Evolutionary conservation across 441 rosid genomes (phyloP), one percentile per base, ranked within the genome.

Genomic region (Macaranga tanarius): DNA sequence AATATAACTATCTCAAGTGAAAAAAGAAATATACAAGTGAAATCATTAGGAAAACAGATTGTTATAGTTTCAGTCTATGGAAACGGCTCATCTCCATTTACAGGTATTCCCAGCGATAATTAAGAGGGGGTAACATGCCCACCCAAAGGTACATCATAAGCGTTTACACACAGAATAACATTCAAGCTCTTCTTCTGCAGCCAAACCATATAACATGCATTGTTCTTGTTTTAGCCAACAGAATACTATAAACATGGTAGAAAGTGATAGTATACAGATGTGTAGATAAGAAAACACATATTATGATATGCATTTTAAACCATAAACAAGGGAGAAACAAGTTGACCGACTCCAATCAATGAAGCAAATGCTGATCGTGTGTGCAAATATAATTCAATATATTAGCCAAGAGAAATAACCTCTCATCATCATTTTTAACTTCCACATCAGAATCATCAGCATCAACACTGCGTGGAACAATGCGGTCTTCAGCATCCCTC

Each of bases 401-500:
- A n/a, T 74, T 4, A 47, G 62, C 65, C 45, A 73, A 62, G 52
- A 71, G 54, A 31, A 76, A 52, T n/a, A 62, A 92, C 98, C 98
- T 92, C 15, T 89, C 99, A 81, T 85, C 86, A 17, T 86, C 93
- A 61, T 86, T 88, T 79, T 86, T 86, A 75, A 83, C 83, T 67
- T 95, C 98, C 73, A 86, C 87, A 84, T 92, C 99, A 76, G 99
- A 95, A 81, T 95, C 99, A 90, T 95, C 97, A 74, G 99, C 99
- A 86, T 92, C 98, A 52, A 87, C 83, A 76, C 81, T 89, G 59
- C 92, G 94, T 40, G 95, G 97, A 62, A 86, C 61, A 45, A 86
- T 86, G 47, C 97, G 92, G 55, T 90, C 99, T 79, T 92, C 97
- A 73, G 77, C 60, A 38, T 87, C 99, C 83, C 95, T 84, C 84